Conservation (phyloP, 169 alveolate species). For the Pseudocohnilembus persalinus region DNA sequence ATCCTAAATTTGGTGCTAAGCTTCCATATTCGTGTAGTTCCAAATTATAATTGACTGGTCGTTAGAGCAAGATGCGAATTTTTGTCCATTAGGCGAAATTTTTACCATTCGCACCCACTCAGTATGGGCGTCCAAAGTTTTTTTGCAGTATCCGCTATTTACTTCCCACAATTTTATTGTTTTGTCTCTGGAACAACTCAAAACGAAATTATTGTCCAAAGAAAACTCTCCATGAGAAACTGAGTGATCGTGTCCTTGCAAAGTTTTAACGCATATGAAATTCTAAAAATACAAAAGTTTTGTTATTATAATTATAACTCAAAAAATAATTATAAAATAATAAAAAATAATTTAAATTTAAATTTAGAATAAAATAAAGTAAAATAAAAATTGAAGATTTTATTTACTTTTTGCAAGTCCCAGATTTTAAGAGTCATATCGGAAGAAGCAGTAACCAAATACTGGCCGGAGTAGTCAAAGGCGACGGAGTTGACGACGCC, state of each 20-base stretch:
- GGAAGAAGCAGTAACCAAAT: constrained; percentile 81
- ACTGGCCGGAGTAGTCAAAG: constrained; percentile 67
- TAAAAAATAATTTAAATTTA: too few relatives aligned
- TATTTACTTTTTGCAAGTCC: constrained; percentile 51
- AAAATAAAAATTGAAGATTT: too few relatives aligned
- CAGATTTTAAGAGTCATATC: constrained; percentile 86
- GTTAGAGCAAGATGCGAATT: constrained; percentile 57
- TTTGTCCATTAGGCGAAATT: constrained; percentile 45
- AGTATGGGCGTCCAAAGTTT: constrained; percentile 78
- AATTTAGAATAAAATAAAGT: too few relatives aligned
- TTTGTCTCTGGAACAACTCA: constrained; percentile 83
- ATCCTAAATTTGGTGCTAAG: constrained; percentile 24
- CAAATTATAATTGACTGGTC: constrained; percentile 65
- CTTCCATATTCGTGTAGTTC: constrained; percentile 41
- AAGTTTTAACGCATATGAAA: constrained; percentile 64
- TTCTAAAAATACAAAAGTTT: neutral
- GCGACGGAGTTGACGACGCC: constrained; percentile 65
- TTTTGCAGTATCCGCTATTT: constrained; percentile 78
- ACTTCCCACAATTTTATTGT: constrained; percentile 88
- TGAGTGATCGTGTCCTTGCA: constrained; percentile 88
- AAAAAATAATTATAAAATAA: too few relatives aligned
- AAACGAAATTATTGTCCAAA: constrained; percentile 79
- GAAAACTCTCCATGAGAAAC: constrained; percentile 77
- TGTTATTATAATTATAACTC: too few relatives aligned
- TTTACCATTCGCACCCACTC: constrained; percentile 77